Base-by-base conservation (phyloP, 2,329 filamentous ascomycete genomes). In the Fusarium heterosporum region DNA sequence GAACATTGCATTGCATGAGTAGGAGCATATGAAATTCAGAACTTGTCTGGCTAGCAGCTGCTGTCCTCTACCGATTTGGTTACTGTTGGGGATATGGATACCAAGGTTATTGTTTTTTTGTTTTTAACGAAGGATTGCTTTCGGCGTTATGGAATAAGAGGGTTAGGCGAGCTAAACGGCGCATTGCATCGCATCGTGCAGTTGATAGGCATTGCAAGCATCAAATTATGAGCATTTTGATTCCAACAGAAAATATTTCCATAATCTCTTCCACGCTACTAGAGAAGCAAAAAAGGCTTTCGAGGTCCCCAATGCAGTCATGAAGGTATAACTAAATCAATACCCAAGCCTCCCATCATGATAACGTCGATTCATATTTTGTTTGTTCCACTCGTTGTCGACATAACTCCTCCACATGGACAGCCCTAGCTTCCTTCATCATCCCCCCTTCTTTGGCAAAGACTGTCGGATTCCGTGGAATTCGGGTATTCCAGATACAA, bases 21-120 rank as follows among this genome's bases (percentile, higher is more conserved):
- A 47, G 22, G 46, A 55, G 61, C 30, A 26, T 41, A n/a, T 51
- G 41, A 41, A 19, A 36, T 29, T 40, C 26, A 45, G 30, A 40
- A 40, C 39, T 46, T 49, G 47, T 45, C 48, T 66, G 46, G 47
- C 49, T 42, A 36, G 53, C 52, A 10, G 14, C 45, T 56, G 13
- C 28, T 41, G 17, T 34, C 30, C 42, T 30, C 41, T 42, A 19
- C 55, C 41, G 47, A 60, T 68, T 61, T 65, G 42, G 64, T 61
- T 65, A 57, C 42, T 28, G 56, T 39, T 22, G 39, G 34, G 60
- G 42, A 60, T 62, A 66, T 55, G 52, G 61, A 69, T 68, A 68
- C 65, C 64, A 58, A 26, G 51, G 17, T 50, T 36, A 42, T 38
- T 19, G 17, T 50, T 36, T 39, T 38, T n/a, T 25, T 41, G 45